Evolutionary conservation across 305 asterid genomes (phyloP).

Genomic region (Rubia balearica): DNA sequence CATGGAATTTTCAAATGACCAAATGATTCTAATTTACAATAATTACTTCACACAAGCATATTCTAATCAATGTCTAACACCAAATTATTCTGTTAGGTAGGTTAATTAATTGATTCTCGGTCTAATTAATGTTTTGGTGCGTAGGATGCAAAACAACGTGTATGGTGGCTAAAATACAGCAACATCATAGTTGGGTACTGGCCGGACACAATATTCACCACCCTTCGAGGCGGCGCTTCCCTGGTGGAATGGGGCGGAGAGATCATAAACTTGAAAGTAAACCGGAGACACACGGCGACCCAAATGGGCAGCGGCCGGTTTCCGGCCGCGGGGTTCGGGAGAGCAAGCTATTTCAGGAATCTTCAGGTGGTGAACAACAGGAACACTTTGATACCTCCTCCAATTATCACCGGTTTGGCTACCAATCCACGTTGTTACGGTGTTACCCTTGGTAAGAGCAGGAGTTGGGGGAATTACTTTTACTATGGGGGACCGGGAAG

Average conservation of each 20-base stretch:
- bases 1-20: not conserved
- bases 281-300: slow-evolving; percentile 29
- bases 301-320: slow-evolving; percentile 52
- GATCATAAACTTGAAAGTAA: slow-evolving; percentile 36
- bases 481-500: slow-evolving; percentile 17
- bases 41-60: too few species aligned
- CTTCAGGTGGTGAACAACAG: slow-evolving; percentile 46
- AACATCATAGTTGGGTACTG: slow-evolving; percentile 52
- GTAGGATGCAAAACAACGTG: slow-evolving; percentile 30
- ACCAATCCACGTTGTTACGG: slow-evolving; percentile 32
- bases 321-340: slow-evolving; percentile 49
- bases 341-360: slow-evolving; percentile 49
- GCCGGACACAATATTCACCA: slow-evolving; percentile 45
- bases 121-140: not conserved
- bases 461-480: slow-evolving; percentile 47
- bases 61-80: not conserved
- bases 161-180: slow-evolving; percentile 69
- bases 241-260: slow-evolving; percentile 58
- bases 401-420: not conserved
- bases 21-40: not conserved
- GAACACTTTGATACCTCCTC: slow-evolving; percentile 43
- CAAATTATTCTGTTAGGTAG: not conserved
- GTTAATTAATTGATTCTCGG: too few species aligned
- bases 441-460: slow-evolving; percentile 35
- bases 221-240: slow-evolving; percentile 42